Conservation (phyloP, 78 protist genomes). For the Emiliania huxleyi region DNA sequence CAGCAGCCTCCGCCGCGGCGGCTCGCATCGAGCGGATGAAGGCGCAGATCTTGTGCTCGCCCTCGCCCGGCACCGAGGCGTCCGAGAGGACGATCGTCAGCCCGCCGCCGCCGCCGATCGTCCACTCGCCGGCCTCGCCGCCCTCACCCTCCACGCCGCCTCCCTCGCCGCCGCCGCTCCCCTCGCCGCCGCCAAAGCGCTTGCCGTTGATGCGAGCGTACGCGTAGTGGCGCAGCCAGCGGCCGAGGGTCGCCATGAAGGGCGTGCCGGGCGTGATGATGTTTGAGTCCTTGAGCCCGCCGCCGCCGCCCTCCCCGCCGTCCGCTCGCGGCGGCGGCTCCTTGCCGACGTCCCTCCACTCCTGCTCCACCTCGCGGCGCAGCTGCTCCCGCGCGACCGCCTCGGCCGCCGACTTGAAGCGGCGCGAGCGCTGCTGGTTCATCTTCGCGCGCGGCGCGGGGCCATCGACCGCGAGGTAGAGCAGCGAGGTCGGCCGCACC, state of each 20-base stretch:
- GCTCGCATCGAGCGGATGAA: constrained; percentile 70
- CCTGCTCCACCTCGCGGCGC: neutral
- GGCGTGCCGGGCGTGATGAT: constrained; percentile 98
- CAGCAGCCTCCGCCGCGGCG: neutral
- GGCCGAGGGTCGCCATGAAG: constrained; percentile 83
- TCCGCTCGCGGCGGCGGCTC: constrained; percentile 98
- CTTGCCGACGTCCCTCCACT: constrained; percentile 91
- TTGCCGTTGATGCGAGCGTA: neutral
- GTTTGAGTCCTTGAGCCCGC: constrained; percentile 73
- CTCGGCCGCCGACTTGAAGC: neutral
- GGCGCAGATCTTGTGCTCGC: constrained; percentile 67
- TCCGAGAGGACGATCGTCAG: neutral
- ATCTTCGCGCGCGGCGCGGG: constrained; percentile 99
- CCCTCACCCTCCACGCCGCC: constrained; percentile 19
- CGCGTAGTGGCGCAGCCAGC: neutral
- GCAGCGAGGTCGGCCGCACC: constrained; percentile 90
- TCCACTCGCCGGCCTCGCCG: neutral
- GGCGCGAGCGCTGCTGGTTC: constrained; percentile 78
- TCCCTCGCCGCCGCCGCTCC: constrained; percentile 86
- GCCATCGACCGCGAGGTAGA: constrained; percentile 96
- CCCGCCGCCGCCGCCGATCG: neutral
- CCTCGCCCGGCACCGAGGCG: constrained; percentile 30
- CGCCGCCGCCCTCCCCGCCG: too few species aligned
- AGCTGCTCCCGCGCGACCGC: neutral
- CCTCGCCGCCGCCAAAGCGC: constrained; percentile 75